phyloP scores from a whole-genome alignment of 352 stramenopile genomes.

The Pythium brassicae region DNA sequence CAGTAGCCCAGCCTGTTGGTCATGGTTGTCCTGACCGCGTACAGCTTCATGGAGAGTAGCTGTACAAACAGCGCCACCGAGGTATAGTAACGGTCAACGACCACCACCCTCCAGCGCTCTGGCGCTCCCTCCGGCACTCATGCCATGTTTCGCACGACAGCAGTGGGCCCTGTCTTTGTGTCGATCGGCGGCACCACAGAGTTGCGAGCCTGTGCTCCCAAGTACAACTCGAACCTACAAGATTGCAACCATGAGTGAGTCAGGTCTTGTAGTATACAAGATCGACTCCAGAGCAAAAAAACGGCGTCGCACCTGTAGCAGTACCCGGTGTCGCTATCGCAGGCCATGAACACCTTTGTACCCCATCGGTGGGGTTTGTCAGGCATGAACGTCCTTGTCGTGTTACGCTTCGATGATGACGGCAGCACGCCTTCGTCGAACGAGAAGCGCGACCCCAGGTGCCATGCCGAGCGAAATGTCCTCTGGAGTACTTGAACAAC shows the following conservation, averaged over 20 bases:
- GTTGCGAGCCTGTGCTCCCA: not conserved
- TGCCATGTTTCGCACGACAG: no score
- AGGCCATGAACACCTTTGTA: not conserved
- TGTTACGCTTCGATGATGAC: not conserved
- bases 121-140: no score
- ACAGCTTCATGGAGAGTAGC: not conserved
- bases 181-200: not conserved
- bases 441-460: no score
- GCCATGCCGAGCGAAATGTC: not conserved
- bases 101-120: not conserved
- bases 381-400: not conserved
- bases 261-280: not conserved
- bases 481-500: not conserved
- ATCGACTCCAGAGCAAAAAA: no score
- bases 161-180: not conserved
- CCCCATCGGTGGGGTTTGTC: not conserved
- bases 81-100: not conserved
- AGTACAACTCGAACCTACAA: not conserved
- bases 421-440: not conserved
- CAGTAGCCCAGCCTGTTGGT: not conserved
- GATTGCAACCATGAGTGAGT: not conserved
- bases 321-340: not conserved
- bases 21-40: not conserved
- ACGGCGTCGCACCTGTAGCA: not conserved
- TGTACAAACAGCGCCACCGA: not conserved